Evolutionary conservation across 768 basidiomycete genomes (phyloP), one percentile per base, ranked within the genome.

Genomic region (Termitomyces titanicus): DNA sequence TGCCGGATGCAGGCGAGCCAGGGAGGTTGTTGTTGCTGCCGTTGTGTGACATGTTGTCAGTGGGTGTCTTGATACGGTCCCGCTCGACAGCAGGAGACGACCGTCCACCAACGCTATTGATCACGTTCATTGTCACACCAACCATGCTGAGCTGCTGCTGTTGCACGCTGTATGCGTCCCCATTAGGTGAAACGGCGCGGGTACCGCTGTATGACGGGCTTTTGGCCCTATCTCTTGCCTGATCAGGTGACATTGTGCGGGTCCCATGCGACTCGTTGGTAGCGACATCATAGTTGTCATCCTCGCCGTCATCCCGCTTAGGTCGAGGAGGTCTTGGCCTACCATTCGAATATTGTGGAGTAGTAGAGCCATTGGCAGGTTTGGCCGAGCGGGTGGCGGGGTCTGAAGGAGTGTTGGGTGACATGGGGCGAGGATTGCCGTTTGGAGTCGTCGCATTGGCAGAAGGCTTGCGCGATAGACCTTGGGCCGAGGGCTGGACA

Each of bases 161-260:
- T 22, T 24, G 71, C n/a, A 65, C 62, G n/a, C 61, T 62, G 60
- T 62, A 57, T 11, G 51, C 44, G 57, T 66, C 66, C 49, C 60
- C 63, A 39, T 67, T 68, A 12, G 88, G 89, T 0, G 88, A 89
- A n/a, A 81, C 77, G 6, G 86, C 79, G 24, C 88, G 80, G 56
- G 68, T 78, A 2, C 71, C 76, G 7, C 66, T 73, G 58, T 70
- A 67, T 37, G 74, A 70, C 11, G 88, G 88, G 61, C 88, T 90
- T 66, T 78, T 83, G 35, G 86, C 81, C 1, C 79, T 79, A 33
- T 66, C 71, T 17, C 64, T 63, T 12, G 22, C 53, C 55, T 47
- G 68, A 48, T 73, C 77, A 2, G 86, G 87, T 9, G 86, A 88
- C 18, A 80, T 70, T 1, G 79, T 76, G 47, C 84, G 70, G 29